These are phyloP conservation scores for Umbelopsis ramanniana DNA, from an alignment of 192 early-diverging fungal species.

Conservation along the genomic window DNA sequence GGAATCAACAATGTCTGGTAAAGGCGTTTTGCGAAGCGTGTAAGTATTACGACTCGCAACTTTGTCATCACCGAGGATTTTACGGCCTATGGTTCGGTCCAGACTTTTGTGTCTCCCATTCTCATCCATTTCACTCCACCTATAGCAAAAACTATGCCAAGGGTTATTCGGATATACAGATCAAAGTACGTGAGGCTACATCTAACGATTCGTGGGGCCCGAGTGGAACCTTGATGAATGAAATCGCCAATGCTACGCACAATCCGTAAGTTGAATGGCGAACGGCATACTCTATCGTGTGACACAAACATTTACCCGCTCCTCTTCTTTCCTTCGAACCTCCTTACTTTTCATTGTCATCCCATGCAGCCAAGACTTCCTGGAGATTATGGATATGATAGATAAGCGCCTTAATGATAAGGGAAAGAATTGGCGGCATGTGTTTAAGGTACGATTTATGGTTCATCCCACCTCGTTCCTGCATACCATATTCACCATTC, in stretches of 20 bases:
- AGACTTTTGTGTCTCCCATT: too few species aligned
- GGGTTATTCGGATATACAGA: conserved; percentile 91
- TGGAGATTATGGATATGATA: conserved; percentile 97
- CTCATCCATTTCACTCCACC: background rate
- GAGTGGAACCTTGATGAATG: conserved; percentile 75
- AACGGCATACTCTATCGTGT: background rate
- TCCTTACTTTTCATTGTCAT: conserved; percentile 3
- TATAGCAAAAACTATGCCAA: conserved; percentile 86
- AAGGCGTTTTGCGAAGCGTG: conserved; percentile 37
- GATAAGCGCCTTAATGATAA: conserved; percentile 97
- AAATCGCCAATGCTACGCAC: conserved; percentile 84
- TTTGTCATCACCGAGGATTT: conserved; percentile 43
- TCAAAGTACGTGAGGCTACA: conserved; percentile 86
- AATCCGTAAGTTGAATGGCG: conserved; percentile 71
- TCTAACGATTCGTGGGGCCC: conserved; percentile 82
- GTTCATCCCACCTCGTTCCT: background rate
- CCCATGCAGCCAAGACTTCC: conserved; percentile 76
- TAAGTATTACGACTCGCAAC: conserved; percentile 24
- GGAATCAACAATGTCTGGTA: conserved; percentile 23
- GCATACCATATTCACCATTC: background rate
- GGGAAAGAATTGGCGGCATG: conserved; percentile 98
- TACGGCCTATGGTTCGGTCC: conserved; percentile 28
- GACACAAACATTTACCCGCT: background rate
- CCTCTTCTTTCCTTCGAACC: conserved; percentile 1
- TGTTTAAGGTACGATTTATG: conserved; percentile 80